A percentile compares a stretch with the other conserved stretches of the same genome.
Conservation (phyloP, 768 basidiomycete species). For the Mycena latifolia region DNA sequence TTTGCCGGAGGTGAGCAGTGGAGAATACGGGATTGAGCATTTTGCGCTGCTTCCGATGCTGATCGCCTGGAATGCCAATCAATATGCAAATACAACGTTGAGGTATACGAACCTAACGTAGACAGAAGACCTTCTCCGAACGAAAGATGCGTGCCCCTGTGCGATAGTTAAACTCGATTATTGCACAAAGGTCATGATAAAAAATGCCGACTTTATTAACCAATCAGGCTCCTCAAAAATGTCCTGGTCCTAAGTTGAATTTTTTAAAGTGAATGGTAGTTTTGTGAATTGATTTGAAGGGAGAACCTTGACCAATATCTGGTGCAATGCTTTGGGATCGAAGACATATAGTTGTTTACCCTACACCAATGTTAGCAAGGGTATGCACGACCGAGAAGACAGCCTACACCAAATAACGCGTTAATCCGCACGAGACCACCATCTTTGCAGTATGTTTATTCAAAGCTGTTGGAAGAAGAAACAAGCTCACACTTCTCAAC, state of each 20-base stretch:
- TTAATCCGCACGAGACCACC: conserved; percentile 32
- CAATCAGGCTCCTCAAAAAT: conserved; percentile 45
- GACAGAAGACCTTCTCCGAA: conserved; percentile 38
- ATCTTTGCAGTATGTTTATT: conserved; percentile 17
- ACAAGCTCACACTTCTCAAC: no score
- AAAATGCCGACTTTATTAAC: conserved; percentile 42
- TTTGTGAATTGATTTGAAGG: conserved; percentile 30
- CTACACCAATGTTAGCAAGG: no score
- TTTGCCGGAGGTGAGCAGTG: no score
- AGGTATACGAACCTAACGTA: conserved; percentile 32
- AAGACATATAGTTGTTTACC: no score
- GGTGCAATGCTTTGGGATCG: no score
- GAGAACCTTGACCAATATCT: no score
- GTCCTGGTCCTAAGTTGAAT: conserved; percentile 47
- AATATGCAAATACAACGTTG: background rate
- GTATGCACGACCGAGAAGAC: conserved; percentile 51
- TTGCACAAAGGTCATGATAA: background rate
- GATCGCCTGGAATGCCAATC: conserved; percentile 34
- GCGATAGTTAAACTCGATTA: background rate
- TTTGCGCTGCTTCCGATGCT: no score
- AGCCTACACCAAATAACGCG: conserved; percentile 40
- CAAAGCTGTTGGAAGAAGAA: no score
- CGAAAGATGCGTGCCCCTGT: conserved; percentile 15
- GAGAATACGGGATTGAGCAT: no score
- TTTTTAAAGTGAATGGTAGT: background rate